These are phyloP conservation scores for Coemansia sp. DNA, from an alignment of 192 early-diverging fungal species.

Conservation along the genomic window DNA sequence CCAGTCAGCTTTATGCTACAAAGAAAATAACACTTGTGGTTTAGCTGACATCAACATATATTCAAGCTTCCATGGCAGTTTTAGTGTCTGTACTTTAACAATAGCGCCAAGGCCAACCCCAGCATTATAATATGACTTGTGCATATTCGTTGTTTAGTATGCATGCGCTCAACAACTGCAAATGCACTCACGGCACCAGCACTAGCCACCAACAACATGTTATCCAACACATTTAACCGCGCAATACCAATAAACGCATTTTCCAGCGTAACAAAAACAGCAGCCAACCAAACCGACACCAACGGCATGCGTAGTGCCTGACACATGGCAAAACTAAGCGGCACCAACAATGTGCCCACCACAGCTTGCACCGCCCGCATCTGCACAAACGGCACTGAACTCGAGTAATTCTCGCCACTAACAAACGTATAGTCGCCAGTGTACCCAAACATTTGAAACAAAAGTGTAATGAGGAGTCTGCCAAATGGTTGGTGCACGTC, in stretches of 20 bases:
- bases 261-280: slow-evolving; percentile 75
- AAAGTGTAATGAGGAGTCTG: slow-evolving; percentile 65
- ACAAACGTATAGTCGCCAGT: slow-evolving; percentile 81
- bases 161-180: not conserved
- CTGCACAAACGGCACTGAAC: slow-evolving; percentile 77
- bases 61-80: no score
- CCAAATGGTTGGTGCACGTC: slow-evolving; percentile 96
- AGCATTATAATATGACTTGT: not conserved
- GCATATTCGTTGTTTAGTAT: not conserved
- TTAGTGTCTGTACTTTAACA: not conserved
- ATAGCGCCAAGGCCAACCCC: not conserved
- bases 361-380: slow-evolving; percentile 75
- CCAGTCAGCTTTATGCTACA: not conserved
- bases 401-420: slow-evolving; percentile 74
- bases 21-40: not conserved
- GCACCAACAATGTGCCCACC: slow-evolving; percentile 75
- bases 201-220: slow-evolving; percentile 89
- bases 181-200: slow-evolving; percentile 4
- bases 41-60: not conserved
- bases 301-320: slow-evolving; percentile 8
- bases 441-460: slow-evolving; percentile 73
- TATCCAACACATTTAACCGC: slow-evolving; percentile 89
- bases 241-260: slow-evolving; percentile 61
- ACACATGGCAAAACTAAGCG: slow-evolving; percentile 68
- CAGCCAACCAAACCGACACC: slow-evolving; percentile 55